A percentile compares a stretch with the other conserved stretches of the same genome.
Evolutionary conservation across 2,329 filamentous ascomycete genomes (phyloP).

Genomic region (Cladobotryum mycophilum): DNA sequence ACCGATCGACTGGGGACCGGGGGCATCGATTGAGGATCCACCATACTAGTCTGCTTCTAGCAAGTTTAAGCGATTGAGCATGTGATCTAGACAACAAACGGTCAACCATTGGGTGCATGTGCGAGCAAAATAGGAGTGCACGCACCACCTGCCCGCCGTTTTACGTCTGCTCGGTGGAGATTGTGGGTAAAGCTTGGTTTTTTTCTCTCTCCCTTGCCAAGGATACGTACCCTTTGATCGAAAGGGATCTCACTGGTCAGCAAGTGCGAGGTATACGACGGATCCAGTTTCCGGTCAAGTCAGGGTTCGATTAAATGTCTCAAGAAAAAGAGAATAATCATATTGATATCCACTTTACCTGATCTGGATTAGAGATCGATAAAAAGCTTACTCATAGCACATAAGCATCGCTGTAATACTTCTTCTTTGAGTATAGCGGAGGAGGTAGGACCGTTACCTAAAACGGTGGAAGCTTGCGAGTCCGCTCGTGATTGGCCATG

Average conservation of each 20-base stretch:
- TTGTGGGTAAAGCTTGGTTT: background rate
- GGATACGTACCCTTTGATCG: background rate
- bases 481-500: no score
- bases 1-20: slow-evolving; percentile 1
- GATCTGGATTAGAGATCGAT: slow-evolving; percentile 1
- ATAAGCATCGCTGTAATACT: no score
- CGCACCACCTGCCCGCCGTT: slow-evolving; percentile 5
- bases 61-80: slow-evolving; percentile 10
- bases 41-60: slow-evolving; percentile 2
- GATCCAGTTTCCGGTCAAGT: background rate
- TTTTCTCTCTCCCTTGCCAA: no score
- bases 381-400: background rate
- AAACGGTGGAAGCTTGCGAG: no score
- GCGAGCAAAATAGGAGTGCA: background rate
- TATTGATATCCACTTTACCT: background rate
- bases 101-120: slow-evolving; percentile 1
- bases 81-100: slow-evolving; percentile 3
- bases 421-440: no score
- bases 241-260: background rate
- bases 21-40: background rate
- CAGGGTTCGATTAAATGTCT: background rate
- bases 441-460: no score
- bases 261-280: background rate
- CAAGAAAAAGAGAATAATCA: background rate
- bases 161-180: slow-evolving; percentile 1